Evolutionary conservation across 345 rosid genomes (phyloP).

Genomic region (Linum tenue): DNA sequence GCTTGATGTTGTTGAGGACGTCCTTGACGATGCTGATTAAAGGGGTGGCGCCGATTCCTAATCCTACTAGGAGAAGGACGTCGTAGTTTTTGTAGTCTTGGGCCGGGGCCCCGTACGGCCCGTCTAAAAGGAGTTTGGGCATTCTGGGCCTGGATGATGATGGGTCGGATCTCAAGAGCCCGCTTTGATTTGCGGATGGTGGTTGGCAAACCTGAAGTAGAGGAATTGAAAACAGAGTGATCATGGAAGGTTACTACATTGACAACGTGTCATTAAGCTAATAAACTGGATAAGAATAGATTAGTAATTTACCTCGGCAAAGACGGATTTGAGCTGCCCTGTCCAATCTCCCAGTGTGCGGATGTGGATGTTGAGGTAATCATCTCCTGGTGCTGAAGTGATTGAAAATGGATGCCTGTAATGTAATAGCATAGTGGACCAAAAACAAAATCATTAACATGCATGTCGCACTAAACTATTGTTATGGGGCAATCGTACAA

Average conservation of each 20-base stretch:
- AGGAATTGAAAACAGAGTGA: neutral
- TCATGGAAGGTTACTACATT: neutral
- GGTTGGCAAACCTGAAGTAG: slow-evolving; percentile 46
- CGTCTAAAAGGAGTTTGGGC: slow-evolving; percentile 64
- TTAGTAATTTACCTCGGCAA: slow-evolving; percentile 33
- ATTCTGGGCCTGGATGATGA: slow-evolving; percentile 25
- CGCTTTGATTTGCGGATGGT: slow-evolving; percentile 47
- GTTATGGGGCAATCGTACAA: too few relatives aligned
- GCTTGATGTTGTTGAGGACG: slow-evolving; percentile 70
- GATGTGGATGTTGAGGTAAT: slow-evolving; percentile 17
- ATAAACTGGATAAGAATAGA: neutral
- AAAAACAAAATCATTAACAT: too few relatives aligned
- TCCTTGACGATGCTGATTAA: slow-evolving; percentile 70
- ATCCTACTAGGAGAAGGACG: slow-evolving; percentile 64
- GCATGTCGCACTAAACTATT: too few relatives aligned
- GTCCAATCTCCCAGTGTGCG: slow-evolving; percentile 69
- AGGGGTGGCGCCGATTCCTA: slow-evolving; percentile 81
- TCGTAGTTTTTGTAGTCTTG: slow-evolving; percentile 76
- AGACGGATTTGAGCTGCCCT: slow-evolving; percentile 49
- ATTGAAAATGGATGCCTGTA: slow-evolving; percentile 25
- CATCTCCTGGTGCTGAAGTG: slow-evolving; percentile 20
- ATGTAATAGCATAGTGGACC: neutral
- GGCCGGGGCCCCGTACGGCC: slow-evolving; percentile 79
- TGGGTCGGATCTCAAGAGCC: slow-evolving; percentile 45
- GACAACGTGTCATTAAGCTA: too few relatives aligned